Base-by-base conservation (phyloP, 2,329 filamentous ascomycete species). In the Fusarium fracticaudum region DNA sequence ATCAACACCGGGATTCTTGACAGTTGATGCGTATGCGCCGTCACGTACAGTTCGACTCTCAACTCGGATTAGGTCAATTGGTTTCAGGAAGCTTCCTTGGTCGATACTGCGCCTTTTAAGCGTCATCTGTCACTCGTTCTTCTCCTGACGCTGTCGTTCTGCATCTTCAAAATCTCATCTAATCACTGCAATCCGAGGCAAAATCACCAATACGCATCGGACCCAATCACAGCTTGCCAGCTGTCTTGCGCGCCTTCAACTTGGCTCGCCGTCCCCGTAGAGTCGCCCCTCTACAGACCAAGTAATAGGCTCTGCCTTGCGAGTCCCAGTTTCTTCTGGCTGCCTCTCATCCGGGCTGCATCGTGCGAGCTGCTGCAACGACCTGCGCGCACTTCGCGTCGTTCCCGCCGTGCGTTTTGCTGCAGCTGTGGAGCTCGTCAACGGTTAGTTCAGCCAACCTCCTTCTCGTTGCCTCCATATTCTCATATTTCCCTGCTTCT, bases 211-310 rank as follows among this genome's bases (percentile, higher is more conserved):
- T 38, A 55, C 59, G 67, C 59, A 69, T 48, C 57, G 50, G 73
- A 67, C 71, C 80, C 81, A 82, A 82, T 82, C 81, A 82, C 71
- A 77, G 75, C 75, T 62, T 76, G 81, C 81, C 80, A 82, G 74
- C 81, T 82, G 80, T 81, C 80, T 73, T 73, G 77, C 69, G 60
- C 69, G 67, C 74, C 71, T 69, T 79, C 67, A 72, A 73, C 69
- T 67, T 74, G 72, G 66, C 72, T 78, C 55, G 67, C 72, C 47
- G 71, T 55, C 66, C 74, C 73, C 67, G 67, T 76, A 70, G 51
- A 64, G 47, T 65, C 60, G 63, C 71, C 60, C 65, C 58, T 76
- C 69, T 62, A 63, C 72, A 45, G 43, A 63, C 43, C 59, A 62
- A 60, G 61, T 60, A 60, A 69, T 72, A 69, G 67, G 57, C 60